Evolutionary conservation across 2,329 filamentous ascomycete species (phyloP).

Genomic region (Sporothrix protearum): DNA sequence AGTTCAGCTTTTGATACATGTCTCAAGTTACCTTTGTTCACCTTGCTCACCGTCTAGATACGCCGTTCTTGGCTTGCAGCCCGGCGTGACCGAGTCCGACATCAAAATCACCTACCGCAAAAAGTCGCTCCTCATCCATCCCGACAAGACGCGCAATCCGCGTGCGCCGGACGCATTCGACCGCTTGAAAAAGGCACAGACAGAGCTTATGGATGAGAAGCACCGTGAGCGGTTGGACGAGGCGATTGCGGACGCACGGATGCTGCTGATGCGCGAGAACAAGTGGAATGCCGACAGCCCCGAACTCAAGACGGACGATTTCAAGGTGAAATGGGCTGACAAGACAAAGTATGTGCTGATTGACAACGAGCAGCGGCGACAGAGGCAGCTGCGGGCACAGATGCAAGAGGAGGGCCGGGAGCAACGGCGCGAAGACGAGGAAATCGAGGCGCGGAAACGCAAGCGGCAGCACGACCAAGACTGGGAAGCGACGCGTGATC

Average conservation of each 20-base stretch:
- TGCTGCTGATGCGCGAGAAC: constrained; percentile 88
- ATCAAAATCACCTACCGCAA: constrained; percentile 94
- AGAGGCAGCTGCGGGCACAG: constrained; percentile 84
- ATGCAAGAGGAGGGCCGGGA: constrained; percentile 95
- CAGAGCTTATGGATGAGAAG: constrained; percentile 89
- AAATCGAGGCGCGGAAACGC: constrained; percentile 73
- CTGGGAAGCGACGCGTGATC: constrained; percentile 90
- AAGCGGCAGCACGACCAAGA: constrained; percentile 91
- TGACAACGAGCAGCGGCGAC: constrained; percentile 82
- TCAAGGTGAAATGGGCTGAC: constrained; percentile 80
- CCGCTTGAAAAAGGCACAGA: constrained; percentile 90
- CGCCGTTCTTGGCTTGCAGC: constrained; percentile 90
- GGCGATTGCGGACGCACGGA: constrained; percentile 90
- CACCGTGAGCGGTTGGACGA: constrained; percentile 83
- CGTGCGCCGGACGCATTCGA: constrained; percentile 93
- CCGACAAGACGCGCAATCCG: constrained; percentile 93
- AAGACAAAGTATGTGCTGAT: constrained; percentile 88
- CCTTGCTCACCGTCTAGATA: constrained; percentile 56
- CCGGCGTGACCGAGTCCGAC: constrained; percentile 90
- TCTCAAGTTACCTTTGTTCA: no score
- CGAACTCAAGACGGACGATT: constrained; percentile 79
- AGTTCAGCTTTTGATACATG: no score
- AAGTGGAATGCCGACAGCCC: constrained; percentile 88
- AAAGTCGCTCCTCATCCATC: constrained; percentile 98
- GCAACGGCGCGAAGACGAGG: constrained; percentile 80